Base-by-base conservation (phyloP, 345 rosid species). In the Linum trigynum region DNA sequence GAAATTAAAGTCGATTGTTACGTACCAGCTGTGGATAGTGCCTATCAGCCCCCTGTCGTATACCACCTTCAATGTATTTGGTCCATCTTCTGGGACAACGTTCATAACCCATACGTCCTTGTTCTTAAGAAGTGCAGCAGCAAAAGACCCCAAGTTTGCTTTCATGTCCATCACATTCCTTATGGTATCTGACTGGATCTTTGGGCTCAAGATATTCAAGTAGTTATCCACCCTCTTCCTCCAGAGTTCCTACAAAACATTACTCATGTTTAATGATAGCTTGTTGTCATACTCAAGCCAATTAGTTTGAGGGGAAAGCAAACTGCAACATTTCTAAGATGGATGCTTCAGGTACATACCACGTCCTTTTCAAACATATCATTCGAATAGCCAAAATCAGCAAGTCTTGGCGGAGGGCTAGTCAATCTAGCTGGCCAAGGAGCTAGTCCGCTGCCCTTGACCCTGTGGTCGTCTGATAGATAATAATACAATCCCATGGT, bases 101-200 rank as follows among this genome's bases (percentile, higher is more conserved):
- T 86, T 87, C 97, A 90, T 92, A 61, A 88, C 94, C 98, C 98
- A 92, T 1, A 87, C 90, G 77, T 90, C 85, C 75, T 92, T 92
- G 48, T 69, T 78, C 69, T 79, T 87, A n/a, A 92, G 80, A 45
- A 23, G 32, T 23, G 97, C 94, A 70, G 97, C 96, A 15, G 85
- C 97, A 69, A 95, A 95, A 39, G 99, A 91, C 5, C 99, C 97
- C 77, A 84, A 67, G 75, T 84, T 70, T 69, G 96, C 96, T 72
- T 95, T 95, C 99, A 95, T 95, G 83, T 95, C 99, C 96, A 95
- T 88, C 76, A 94, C 23, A 71, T 94, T 94, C 83, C 99, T 88
- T 60, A 89, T 41, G 3, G 88, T 80, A 74, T 94, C 78, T 5
- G 86, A 61, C 55, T 86, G 71, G 57, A 90, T 71, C 80, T 85